Base-by-base conservation (phyloP, 495 filamentous ascomycete species). In the Hypoxylon fuscum region DNA sequence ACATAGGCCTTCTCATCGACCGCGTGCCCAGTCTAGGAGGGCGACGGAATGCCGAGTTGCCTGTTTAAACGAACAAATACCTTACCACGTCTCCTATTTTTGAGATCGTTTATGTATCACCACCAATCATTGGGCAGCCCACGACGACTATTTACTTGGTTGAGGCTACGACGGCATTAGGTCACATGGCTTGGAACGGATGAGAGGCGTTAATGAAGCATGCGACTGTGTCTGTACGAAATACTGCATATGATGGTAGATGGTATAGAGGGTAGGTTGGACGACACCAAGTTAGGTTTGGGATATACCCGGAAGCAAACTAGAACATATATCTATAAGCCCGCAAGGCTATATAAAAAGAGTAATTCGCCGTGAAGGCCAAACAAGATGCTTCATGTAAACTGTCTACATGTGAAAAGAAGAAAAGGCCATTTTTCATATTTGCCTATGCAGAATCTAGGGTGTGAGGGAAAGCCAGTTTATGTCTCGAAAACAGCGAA, bases 21-120 rank as follows among this genome's bases (percentile, higher is more conserved):
- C 78, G 82, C 56, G 66, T 84, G 14, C 59, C 59, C 52, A 85
- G 87, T 9, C 78, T 88, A 18, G 87, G 70, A 0, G 49, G 77
- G 12, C 77, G 86, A 60, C 83, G 90, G 68, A 92, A 91, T 70
- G 83, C 85, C 17, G 90, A 92, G 72, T 75, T 93, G 71, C 92
- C 89, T 52, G 91, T 95, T 53, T 89, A 67, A 80, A 42, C 6
- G 67, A 80, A 37, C 6, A 7, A 25, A 42, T 12, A 17, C 45
- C 31, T 25, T n/a, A 45, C 42, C 25, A 55, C n/a, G 12, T 11
- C 7, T 25, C 12, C 7, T 14, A 38, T 14, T 15, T 14, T 38
- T 38, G n/a, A 7, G 35, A 4, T 14, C 2, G 35, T 14, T 15
- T 15, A 42, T 10, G 17, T 5, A 15, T 37, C 5, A 5, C 11